phyloP scores from a whole-genome alignment of 179 eudicot species.

The Actinidia chinensis region DNA sequence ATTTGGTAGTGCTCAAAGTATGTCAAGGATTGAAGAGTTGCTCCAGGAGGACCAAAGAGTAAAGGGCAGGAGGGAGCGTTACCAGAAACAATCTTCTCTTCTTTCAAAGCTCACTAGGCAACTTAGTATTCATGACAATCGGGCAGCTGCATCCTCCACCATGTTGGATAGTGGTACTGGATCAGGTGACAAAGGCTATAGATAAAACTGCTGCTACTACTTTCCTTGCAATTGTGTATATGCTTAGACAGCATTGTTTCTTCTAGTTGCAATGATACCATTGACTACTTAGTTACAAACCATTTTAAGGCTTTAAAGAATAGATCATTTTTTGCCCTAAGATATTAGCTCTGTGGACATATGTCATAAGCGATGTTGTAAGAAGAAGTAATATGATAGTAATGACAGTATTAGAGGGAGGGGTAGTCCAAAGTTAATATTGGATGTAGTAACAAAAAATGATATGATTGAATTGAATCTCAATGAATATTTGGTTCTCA shows the following conservation, averaged over 20 bases:
- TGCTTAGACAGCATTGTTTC: background rate
- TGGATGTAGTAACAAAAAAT: too few relatives aligned
- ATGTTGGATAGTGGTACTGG: slow-evolving; percentile 56
- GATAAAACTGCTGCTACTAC: background rate
- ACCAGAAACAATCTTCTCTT: slow-evolving; percentile 82
- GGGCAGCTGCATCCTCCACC: slow-evolving; percentile 80
- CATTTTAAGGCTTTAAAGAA: too few relatives aligned
- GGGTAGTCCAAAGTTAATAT: too few relatives aligned
- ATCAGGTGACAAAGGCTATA: slow-evolving; percentile 46
- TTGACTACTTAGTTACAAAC: too few relatives aligned
- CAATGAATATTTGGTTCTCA: too few relatives aligned
- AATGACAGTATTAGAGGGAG: too few relatives aligned
- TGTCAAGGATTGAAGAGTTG: slow-evolving; percentile 84
- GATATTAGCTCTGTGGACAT: too few relatives aligned
- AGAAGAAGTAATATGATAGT: too few relatives aligned
- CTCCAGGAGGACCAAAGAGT: slow-evolving; percentile 93
- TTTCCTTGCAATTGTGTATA: background rate
- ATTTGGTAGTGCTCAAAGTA: slow-evolving; percentile 66
- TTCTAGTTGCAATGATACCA: too few relatives aligned
- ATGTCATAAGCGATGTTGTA: too few relatives aligned
- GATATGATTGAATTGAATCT: too few relatives aligned
- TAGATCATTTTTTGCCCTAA: too few relatives aligned
- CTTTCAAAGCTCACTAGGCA: slow-evolving; percentile 89
- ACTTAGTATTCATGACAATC: slow-evolving; percentile 87
- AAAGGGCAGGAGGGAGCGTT: slow-evolving; percentile 75